Conservation (phyloP, 2,329 filamentous ascomycete genomes). For the Endoconidiophora laricicola region DNA sequence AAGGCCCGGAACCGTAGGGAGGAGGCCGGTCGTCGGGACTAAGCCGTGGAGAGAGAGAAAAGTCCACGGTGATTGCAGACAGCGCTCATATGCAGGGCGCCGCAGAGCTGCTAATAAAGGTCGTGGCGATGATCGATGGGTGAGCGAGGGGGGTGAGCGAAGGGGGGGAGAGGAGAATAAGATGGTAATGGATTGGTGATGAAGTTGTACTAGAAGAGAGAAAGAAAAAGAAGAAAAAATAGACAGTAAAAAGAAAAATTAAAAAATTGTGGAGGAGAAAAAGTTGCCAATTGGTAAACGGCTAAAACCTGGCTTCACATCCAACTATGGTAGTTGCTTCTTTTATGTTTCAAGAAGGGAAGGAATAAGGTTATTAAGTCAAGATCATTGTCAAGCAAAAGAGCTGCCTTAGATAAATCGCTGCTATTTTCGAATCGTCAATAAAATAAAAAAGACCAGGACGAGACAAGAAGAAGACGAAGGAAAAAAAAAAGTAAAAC, state of each 20-base stretch:
- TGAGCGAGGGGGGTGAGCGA: background rate
- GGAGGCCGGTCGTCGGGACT: conserved; percentile 12
- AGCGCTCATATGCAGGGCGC: conserved; percentile 14
- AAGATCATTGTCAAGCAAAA: too few relatives aligned
- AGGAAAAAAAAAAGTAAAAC: background rate
- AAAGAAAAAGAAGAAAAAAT: conserved; percentile 1
- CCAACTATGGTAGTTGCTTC: too few relatives aligned
- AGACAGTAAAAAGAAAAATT: background rate
- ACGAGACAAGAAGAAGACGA: background rate
- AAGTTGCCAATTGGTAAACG: too few relatives aligned
- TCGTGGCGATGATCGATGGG: background rate
- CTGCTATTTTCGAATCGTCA: too few relatives aligned
- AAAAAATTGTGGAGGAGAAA: background rate
- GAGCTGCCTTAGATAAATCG: too few relatives aligned
- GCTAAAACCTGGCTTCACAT: background rate
- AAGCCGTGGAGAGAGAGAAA: conserved; percentile 12
- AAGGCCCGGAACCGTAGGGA: conserved; percentile 8
- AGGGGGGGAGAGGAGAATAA: background rate
- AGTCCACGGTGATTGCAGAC: conserved; percentile 8
- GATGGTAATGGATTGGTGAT: background rate
- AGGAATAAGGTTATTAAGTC: background rate
- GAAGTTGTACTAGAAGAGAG: background rate
- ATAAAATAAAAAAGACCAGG: background rate
- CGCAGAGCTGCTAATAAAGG: background rate
- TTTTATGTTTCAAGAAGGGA: background rate